Evolutionary conservation across 805 yeast genomes (phyloP).

Genomic region (Candida maltosa): DNA sequence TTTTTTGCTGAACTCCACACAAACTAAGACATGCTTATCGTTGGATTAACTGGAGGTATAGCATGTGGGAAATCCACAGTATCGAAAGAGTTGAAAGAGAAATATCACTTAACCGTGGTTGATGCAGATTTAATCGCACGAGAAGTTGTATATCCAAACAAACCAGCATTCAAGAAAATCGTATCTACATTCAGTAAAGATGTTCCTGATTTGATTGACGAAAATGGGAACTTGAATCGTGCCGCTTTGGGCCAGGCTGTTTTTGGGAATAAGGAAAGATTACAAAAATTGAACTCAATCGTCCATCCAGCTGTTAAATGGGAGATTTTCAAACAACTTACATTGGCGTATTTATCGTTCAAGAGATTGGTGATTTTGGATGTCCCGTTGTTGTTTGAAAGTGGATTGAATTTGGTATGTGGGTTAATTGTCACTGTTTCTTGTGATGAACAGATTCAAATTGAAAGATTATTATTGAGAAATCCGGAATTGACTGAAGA

Average conservation of each 20-base stretch:
- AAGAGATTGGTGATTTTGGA: constrained; percentile 69
- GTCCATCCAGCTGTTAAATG: constrained; percentile 85
- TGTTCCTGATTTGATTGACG: constrained; percentile 47
- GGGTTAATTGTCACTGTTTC: constrained; percentile 68
- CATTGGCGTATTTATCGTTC: constrained; percentile 57
- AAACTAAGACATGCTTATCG: constrained; percentile 61
- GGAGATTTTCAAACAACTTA: constrained; percentile 57
- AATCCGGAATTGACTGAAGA: constrained; percentile 62
- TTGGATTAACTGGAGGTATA: constrained; percentile 97
- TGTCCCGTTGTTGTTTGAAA: constrained; percentile 87
- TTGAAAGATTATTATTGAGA: constrained; percentile 59
- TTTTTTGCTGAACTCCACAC: constrained; percentile 1
- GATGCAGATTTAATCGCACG: constrained; percentile 93
- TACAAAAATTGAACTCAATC: constrained; percentile 62
- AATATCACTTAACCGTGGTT: constrained; percentile 55
- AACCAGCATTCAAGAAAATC: constrained; percentile 63
- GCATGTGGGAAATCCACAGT: constrained; percentile 97
- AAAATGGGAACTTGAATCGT: constrained; percentile 56
- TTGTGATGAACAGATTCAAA: constrained; percentile 56
- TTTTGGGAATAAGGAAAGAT: constrained; percentile 61
- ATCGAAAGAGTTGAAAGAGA: constrained; percentile 51
- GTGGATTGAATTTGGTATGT: constrained; percentile 66
- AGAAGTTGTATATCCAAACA: constrained; percentile 80
- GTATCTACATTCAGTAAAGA: constrained; percentile 54
- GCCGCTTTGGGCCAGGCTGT: constrained; percentile 74